These are phyloP conservation scores for Lentinula sp. DNA, from an alignment of 768 basidiomycete genomes.

Conservation along the genomic window DNA sequence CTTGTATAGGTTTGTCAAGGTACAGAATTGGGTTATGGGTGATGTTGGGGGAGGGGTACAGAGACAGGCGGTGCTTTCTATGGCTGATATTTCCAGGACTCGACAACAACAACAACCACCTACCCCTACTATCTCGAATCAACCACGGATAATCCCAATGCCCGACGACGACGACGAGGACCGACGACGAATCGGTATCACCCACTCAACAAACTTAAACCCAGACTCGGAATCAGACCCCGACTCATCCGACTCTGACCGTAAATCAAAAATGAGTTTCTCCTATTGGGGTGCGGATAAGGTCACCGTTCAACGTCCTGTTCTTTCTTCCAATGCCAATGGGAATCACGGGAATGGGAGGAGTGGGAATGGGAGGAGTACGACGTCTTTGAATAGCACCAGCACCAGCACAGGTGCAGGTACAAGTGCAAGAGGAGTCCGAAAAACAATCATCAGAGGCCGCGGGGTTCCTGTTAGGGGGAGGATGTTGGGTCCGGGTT, in stretches of 20 bases:
- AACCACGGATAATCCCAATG: constrained; percentile 63
- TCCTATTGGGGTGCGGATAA: constrained; percentile 93
- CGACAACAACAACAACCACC: constrained; percentile 25
- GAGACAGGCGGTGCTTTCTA: constrained; percentile 78
- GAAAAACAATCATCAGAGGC: not conserved
- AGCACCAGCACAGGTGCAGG: no score
- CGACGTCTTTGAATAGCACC: no score
- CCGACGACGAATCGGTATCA: constrained; percentile 34
- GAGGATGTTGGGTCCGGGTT: not conserved
- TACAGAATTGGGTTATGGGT: constrained; percentile 76
- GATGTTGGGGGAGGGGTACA: constrained; percentile 47
- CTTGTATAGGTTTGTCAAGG: constrained; percentile 90
- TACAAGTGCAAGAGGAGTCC: no score
- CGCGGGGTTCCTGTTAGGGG: not conserved
- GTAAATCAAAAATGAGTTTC: constrained; percentile 92
- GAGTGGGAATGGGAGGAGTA: constrained; percentile 13
- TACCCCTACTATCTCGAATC: constrained; percentile 37
- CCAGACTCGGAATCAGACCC: constrained; percentile 6
- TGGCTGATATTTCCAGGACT: constrained; percentile 82
- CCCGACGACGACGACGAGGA: constrained; percentile 63
- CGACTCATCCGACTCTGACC: constrained; percentile 81
- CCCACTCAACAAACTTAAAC: not conserved
- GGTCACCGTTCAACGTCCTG: constrained; percentile 77
- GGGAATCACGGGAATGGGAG: no score
- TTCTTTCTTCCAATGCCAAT: not conserved